Conservation (phyloP, 768 basidiomycete species). For the Xerocomellus intermedius region DNA sequence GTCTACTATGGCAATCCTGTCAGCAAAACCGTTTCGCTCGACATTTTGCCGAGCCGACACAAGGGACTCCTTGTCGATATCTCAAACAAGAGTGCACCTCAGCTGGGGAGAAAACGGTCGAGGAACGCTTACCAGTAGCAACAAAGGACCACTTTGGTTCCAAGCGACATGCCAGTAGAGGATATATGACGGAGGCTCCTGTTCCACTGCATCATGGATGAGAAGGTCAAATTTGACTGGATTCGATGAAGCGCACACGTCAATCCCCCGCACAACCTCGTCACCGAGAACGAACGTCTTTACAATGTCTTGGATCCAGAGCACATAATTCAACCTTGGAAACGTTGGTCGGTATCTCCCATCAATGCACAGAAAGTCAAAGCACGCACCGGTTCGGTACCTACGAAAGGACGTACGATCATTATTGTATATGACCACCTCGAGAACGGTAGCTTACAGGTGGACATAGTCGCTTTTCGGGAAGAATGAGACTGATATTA, state of each 20-base stretch:
- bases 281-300: conserved; percentile 26
- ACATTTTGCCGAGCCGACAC: conserved; percentile 57
- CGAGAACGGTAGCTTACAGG: conserved; percentile 53
- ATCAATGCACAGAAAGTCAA: neutral
- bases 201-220: conserved; percentile 60
- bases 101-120: neutral
- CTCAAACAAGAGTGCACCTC: conserved; percentile 36
- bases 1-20: conserved; percentile 49
- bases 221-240: neutral
- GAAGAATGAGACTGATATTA: conserved; percentile 55
- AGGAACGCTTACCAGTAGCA: conserved; percentile 57
- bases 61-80: conserved; percentile 68
- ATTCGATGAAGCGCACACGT: conserved; percentile 55
- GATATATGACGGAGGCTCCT: conserved; percentile 88
- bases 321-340: conserved; percentile 77
- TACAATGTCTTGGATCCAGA: conserved; percentile 79
- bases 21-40: conserved; percentile 48
- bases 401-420: conserved; percentile 34
- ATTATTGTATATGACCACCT: neutral
- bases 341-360: neutral
- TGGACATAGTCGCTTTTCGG: conserved; percentile 78
- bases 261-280: conserved; percentile 50
- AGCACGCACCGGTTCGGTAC: conserved; percentile 65
- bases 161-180: conserved; percentile 64
- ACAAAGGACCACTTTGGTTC: conserved; percentile 56